Conservation (phyloP, 176 grass and related monocot genomes). For the Tillandsia fasciculata region DNA sequence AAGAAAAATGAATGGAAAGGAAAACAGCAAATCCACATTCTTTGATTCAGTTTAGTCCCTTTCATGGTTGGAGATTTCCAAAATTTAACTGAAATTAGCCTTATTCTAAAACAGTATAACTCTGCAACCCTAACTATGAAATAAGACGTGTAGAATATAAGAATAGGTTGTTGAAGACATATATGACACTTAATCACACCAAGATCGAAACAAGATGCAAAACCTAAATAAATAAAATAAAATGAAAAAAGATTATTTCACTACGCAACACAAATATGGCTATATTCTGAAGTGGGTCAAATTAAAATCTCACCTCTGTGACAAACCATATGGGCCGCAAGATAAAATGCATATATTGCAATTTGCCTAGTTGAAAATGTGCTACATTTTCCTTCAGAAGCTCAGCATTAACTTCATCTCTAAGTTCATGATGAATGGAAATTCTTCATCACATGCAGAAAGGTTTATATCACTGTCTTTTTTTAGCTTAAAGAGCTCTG, state of each 20-base stretch:
- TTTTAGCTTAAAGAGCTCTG: conserved; percentile 41
- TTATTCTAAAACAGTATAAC: no score
- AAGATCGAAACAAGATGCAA: no score
- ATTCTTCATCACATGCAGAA: conserved; percentile 49
- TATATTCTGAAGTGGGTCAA: neutral
- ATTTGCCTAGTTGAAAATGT: conserved; percentile 59
- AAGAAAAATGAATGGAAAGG: no score
- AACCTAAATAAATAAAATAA: neutral
- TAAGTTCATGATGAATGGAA: conserved; percentile 47
- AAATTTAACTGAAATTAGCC: no score
- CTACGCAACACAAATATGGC: neutral
- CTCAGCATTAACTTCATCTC: conserved; percentile 24
- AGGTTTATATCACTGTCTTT: conserved; percentile 44
- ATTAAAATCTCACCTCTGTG: conserved; percentile 65
- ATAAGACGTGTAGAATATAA: no score
- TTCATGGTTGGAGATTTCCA: no score
- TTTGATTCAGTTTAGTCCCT: no score
- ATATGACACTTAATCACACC: no score
- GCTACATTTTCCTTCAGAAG: conserved; percentile 37
- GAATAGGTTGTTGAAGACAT: no score
- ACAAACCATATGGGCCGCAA: conserved; percentile 96
- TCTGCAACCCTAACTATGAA: no score
- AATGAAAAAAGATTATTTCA: neutral
- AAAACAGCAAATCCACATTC: no score
- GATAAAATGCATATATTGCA: conserved; percentile 64